Conservation (phyloP, 257 asterid species). For the Pogostemon cablin region DNA sequence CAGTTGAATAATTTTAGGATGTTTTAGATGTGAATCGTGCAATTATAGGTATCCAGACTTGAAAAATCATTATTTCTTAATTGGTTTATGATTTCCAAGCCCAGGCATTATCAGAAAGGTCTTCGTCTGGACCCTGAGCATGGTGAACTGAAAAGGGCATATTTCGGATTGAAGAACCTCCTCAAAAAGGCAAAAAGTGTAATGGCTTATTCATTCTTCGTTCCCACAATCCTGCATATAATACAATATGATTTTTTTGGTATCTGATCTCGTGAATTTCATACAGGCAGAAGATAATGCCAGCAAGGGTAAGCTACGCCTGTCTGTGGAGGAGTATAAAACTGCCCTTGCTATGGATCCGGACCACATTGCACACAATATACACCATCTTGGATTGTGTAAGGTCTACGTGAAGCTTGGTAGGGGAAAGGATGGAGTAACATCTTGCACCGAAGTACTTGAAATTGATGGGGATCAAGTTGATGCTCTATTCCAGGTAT, state of each 20-base stretch:
- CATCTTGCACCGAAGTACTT: slow-evolving; percentile 81
- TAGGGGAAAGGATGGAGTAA: slow-evolving; percentile 81
- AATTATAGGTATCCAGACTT: slow-evolving; percentile 6
- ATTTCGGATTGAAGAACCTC: slow-evolving; percentile 83
- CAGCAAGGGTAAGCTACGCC: slow-evolving; percentile 79
- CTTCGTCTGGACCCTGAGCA: slow-evolving; percentile 96
- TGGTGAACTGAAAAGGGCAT: slow-evolving; percentile 83
- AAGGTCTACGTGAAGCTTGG: slow-evolving; percentile 89
- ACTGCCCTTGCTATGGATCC: slow-evolving; percentile 86
- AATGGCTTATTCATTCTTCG: slow-evolving; percentile 25
- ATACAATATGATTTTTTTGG: neutral
- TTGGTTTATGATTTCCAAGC: slow-evolving; percentile 17
- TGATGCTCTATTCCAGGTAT: slow-evolving; percentile 91
- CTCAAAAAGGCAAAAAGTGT: slow-evolving; percentile 90
- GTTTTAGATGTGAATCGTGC: neutral
- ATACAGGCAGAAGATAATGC: slow-evolving; percentile 93
- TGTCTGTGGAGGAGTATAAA: slow-evolving; percentile 81
- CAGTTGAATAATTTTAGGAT: slow-evolving; percentile 19
- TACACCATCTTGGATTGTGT: slow-evolving; percentile 84
- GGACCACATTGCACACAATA: slow-evolving; percentile 70
- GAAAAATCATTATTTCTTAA: slow-evolving; percentile 4
- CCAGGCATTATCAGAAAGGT: slow-evolving; percentile 92
- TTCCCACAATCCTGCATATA: neutral
- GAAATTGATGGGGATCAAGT: slow-evolving; percentile 73
- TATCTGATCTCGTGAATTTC: slow-evolving; percentile 14